Base-by-base conservation (phyloP, 2,329 filamentous ascomycete genomes). In the Fusarium pseudocircinatum region DNA sequence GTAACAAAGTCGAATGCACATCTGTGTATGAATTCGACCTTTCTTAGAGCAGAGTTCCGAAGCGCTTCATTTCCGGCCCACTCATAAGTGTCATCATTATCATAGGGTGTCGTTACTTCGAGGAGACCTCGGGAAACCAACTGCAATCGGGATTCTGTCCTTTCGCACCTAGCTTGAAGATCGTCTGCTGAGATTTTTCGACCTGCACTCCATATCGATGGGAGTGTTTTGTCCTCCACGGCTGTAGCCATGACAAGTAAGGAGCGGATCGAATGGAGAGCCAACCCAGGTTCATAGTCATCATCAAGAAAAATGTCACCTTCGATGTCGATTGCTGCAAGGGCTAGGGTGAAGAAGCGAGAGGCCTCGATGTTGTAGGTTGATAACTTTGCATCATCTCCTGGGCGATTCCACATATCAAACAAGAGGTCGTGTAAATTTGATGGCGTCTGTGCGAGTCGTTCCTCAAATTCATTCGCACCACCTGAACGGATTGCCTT, bases 21-120 rank as follows among this genome's bases (percentile, higher is more conserved):
- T 39, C 50, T 53, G 13, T 53, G 50, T 26, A 53, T 28, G 4
- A 53, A 53, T 0, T 39, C 34, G 3, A 53, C 13, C 18, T 6
- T 16, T 22, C 0, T 22, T 4, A 22, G 0, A 6, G 6, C 0
- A 28, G 11, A 37, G 6, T 1, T 1, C 1, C 0, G 4, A 22
- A 53, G 32, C 0, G 3, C 8, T 28, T 22, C 1, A 1, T 22
- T 22, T 13, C 32, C 49, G 11, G 2, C 16, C 4, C 16, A 49
- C 4, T 1, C 5, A 4, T 4, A 6, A 14, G 1, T 2, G 6
- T 2, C 16, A 16, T 24, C 8, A 14, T 36, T 4, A 7, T 34
- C 20, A 1, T 37, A 0, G 3, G 2, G 4, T 16, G 7, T 54
- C 3, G 4, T 26, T 26, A 43, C 53, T 40, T 57, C 53, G 2